A percentile compares a stretch with the other conserved stretches of the same genome.
phyloP scores from a whole-genome alignment of 208 protist genomes.

The Crithidia mellificae region DNA sequence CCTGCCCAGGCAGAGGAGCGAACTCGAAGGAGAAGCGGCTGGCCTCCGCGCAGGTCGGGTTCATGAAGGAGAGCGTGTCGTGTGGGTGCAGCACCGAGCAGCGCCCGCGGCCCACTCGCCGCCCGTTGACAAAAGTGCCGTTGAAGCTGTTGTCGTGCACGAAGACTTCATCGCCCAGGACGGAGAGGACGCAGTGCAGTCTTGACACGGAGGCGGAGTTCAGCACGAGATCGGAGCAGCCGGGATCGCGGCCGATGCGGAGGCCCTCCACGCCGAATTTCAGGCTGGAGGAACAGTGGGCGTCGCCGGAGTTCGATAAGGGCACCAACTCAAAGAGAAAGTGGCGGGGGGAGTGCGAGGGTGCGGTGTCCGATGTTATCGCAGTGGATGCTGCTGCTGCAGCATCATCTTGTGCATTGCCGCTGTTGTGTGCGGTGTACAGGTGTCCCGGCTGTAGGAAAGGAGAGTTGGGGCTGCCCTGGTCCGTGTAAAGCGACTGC shows the following conservation, averaged over 20 bases:
- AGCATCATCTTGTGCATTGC: not conserved
- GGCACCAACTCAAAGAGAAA: slow-evolving; percentile 21
- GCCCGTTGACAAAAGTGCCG: slow-evolving; percentile 78
- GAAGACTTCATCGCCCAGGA: slow-evolving; percentile 55
- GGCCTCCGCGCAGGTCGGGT: slow-evolving; percentile 46
- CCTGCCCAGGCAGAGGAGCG: slow-evolving; percentile 9
- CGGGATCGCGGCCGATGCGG: slow-evolving; percentile 50
- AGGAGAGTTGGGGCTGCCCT: slow-evolving; percentile 5
- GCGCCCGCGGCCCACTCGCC: slow-evolving; percentile 41
- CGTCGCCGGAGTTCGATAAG: not conserved
- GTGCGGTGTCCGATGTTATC: not conserved
- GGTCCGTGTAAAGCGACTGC: slow-evolving; percentile 11
- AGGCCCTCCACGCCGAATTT: slow-evolving; percentile 49
- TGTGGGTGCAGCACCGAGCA: slow-evolving; percentile 36
- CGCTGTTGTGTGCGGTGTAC: not conserved
- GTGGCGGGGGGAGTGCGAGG: not conserved
- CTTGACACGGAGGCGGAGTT: slow-evolving; percentile 34
- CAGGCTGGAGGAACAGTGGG: not conserved
- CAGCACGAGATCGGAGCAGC: slow-evolving; percentile 42
- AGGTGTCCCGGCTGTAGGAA: not conserved
- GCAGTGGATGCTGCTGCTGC: not conserved
- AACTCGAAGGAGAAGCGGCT: slow-evolving; percentile 42
- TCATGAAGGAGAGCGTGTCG: slow-evolving; percentile 60
- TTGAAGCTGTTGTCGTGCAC: slow-evolving; percentile 73
- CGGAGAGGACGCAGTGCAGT: slow-evolving; percentile 58